Percentiles rank a stretch among this genome's conserved stretches.
Evolutionary conservation across 352 stramenopile genomes (phyloP).

Genomic region (Globisporangium cylindrosporum): DNA sequence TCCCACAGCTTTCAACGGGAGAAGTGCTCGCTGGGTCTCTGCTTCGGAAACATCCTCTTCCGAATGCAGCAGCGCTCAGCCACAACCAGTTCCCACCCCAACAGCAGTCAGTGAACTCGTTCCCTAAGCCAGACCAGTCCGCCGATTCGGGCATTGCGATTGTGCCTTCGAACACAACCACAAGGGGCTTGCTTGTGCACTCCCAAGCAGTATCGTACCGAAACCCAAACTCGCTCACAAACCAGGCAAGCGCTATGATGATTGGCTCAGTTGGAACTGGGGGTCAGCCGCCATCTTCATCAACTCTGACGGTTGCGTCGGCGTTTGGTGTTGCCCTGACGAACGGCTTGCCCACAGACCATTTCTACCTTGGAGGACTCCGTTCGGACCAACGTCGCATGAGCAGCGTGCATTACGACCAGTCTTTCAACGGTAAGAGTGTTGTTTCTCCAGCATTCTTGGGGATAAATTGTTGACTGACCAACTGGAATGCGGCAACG

Average conservation of each 20-base stretch:
- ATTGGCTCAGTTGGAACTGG: slow-evolving; percentile 15
- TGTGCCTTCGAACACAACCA: slow-evolving; percentile 41
- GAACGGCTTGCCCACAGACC: slow-evolving; percentile 24
- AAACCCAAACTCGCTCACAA: slow-evolving; percentile 21
- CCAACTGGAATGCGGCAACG: not conserved
- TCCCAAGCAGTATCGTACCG: slow-evolving; percentile 19
- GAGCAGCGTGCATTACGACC: slow-evolving; percentile 59
- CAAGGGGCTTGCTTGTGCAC: slow-evolving; percentile 33
- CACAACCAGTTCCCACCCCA: slow-evolving; percentile 18
- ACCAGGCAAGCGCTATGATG: slow-evolving; percentile 24
- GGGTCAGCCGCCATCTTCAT: slow-evolving; percentile 20
- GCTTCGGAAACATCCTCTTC: slow-evolving; percentile 35
- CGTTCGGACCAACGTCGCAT: slow-evolving; percentile 43
- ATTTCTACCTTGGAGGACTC: slow-evolving; percentile 35
- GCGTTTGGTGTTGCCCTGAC: slow-evolving; percentile 27
- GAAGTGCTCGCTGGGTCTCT: slow-evolving; percentile 46
- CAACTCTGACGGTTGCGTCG: slow-evolving; percentile 51
- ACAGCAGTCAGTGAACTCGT: slow-evolving; percentile 24
- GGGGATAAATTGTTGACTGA: not conserved
- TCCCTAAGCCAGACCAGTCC: slow-evolving; percentile 39
- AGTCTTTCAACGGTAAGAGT: slow-evolving; percentile 31
- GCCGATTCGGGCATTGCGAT: slow-evolving; percentile 43
- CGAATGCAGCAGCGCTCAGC: slow-evolving; percentile 7
- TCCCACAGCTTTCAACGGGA: slow-evolving; percentile 28
- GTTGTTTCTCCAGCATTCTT: not conserved